phyloP scores from a whole-genome alignment of 345 rosid genomes.

The Balakata baccata region DNA sequence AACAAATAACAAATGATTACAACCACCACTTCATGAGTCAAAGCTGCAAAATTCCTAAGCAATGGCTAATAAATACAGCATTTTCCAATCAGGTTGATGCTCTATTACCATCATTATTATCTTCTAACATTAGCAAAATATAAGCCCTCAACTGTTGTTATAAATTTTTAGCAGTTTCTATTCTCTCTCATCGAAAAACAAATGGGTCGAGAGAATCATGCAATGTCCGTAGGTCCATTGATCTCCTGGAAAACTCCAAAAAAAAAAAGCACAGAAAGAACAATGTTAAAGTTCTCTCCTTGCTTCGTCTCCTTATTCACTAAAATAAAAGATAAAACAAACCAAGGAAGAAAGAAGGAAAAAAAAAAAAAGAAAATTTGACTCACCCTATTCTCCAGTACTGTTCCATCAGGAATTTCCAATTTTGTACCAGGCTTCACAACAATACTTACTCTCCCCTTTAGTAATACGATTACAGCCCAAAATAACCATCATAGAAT shows the following conservation, averaged over 20 bases:
- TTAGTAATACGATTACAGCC: neutral
- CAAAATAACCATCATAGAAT: neutral
- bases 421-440: slow-evolving; percentile 44
- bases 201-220: slow-evolving; percentile 13
- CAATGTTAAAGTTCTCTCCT: neutral
- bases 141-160: neutral
- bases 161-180: slow-evolving; percentile 13
- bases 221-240: slow-evolving; percentile 29
- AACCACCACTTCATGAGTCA: neutral
- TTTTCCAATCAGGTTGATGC: neutral
- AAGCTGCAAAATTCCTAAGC: neutral
- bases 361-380: neutral
- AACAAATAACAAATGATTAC: neutral
- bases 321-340: neutral
- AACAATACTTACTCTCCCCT: slow-evolving; percentile 48
- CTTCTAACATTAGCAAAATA: too few species aligned
- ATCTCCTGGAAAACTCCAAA: slow-evolving; percentile 35
- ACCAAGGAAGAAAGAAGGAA: too few species aligned
- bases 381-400: slow-evolving; percentile 43
- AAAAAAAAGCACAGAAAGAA: too few species aligned
- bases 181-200: neutral
- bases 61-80: neutral
- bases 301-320: neutral
- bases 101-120: slow-evolving; percentile 1
- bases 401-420: slow-evolving; percentile 45